Conservation (phyloP, 495 filamentous ascomycete species). For the Hypoxylon fuscum region DNA sequence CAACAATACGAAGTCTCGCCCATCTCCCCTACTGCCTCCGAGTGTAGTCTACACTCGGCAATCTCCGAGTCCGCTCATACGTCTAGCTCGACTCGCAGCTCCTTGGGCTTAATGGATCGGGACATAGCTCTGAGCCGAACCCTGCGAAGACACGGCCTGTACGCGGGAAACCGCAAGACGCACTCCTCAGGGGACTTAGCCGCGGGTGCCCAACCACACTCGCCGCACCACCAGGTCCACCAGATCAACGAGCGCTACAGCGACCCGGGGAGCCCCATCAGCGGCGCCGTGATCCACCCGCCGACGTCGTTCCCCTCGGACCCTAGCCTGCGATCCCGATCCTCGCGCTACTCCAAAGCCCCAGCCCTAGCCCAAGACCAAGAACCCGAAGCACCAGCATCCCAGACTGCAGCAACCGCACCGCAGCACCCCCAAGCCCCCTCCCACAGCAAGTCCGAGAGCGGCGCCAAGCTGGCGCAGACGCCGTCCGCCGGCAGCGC, state of each 20-base stretch:
- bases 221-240: conserved; percentile 8
- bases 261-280: conserved; percentile 32
- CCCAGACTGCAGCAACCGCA: background rate
- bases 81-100: conserved; percentile 2
- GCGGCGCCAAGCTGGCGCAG: background rate
- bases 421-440: background rate
- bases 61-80: background rate
- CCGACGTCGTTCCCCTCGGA: conserved; percentile 28
- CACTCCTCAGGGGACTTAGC: conserved; percentile 7
- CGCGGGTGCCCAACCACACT: background rate
- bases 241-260: conserved; percentile 34
- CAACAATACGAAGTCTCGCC: conserved; percentile 33
- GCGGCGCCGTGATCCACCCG: conserved; percentile 31
- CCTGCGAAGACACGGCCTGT: background rate
- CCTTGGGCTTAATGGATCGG: background rate
- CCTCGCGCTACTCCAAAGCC: background rate
- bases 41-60: conserved; percentile 6
- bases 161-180: conserved; percentile 1
- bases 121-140: background rate
- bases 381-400: background rate
- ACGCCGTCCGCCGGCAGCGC: background rate
- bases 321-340: conserved; percentile 12
- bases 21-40: conserved; percentile 14
- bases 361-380: background rate
- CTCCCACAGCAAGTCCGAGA: background rate